phyloP scores from a whole-genome alignment of 2,329 filamentous ascomycete species.

The Plenodomus lindquistii region DNA sequence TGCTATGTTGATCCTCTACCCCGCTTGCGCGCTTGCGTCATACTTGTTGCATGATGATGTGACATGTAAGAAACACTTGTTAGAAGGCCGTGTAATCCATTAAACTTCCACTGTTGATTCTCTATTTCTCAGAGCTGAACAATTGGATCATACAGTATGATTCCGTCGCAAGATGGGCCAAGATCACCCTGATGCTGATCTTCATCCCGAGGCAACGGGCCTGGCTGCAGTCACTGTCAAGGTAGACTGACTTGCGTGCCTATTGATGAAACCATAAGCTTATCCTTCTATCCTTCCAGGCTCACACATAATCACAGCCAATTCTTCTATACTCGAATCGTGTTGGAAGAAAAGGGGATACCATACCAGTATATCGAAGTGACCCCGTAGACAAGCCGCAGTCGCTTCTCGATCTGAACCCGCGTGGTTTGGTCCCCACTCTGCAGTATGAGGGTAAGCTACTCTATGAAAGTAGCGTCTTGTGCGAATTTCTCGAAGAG shows the following conservation, averaged over 20 bases:
- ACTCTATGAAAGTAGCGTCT: constrained; percentile 72
- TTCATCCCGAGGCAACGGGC: constrained; percentile 42
- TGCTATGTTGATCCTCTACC: not conserved
- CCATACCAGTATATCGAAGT: constrained; percentile 71
- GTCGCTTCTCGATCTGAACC: constrained; percentile 71
- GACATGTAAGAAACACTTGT: not conserved
- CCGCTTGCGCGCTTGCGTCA: constrained; percentile 7
- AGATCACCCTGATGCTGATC: constrained; percentile 42
- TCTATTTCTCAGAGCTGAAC: not conserved
- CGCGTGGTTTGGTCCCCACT: constrained; percentile 75
- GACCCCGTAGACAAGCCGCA: constrained; percentile 76
- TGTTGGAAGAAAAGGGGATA: constrained; percentile 72
- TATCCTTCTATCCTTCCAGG: constrained; percentile 14
- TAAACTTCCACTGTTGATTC: not conserved
- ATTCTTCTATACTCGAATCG: constrained; percentile 74
- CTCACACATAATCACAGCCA: constrained; percentile 48
- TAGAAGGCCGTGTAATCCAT: not conserved
- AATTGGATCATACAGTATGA: not conserved
- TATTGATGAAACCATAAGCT: not conserved
- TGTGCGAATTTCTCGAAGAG: constrained; percentile 78
- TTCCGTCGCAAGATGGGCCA: constrained; percentile 28
- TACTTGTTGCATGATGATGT: not conserved
- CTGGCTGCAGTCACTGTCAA: constrained; percentile 36
- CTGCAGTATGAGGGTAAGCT: constrained; percentile 61
- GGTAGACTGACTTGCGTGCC: constrained; percentile 8